Percentiles rank a stretch among this genome's conserved stretches.
These are phyloP conservation scores for Trichoderma simmonsii DNA, from an alignment of 2,329 filamentous ascomycete species.

Conservation along the genomic window DNA sequence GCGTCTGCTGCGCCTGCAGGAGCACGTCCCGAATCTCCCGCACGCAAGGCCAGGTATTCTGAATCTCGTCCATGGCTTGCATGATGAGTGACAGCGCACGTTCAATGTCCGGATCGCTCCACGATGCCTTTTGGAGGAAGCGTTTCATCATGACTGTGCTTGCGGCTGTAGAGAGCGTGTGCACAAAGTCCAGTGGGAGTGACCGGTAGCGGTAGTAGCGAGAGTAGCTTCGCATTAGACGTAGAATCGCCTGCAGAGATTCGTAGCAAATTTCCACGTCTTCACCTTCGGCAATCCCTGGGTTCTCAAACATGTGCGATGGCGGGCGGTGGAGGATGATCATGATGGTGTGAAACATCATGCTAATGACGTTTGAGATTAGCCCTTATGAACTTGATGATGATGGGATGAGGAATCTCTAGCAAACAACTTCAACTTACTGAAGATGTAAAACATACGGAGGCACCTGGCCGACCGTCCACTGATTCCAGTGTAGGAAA, in stretches of 20 bases:
- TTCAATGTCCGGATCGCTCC: slow-evolving; percentile 46
- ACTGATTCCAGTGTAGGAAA: slow-evolving; percentile 50
- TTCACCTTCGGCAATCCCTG: slow-evolving; percentile 39
- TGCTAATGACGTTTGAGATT: slow-evolving; percentile 27
- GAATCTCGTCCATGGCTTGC: slow-evolving; percentile 50
- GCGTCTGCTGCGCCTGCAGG: slow-evolving; percentile 30
- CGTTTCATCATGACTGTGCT: slow-evolving; percentile 47
- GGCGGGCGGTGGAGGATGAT: slow-evolving; percentile 51
- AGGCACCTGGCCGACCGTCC: slow-evolving; percentile 46
- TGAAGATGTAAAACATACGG: slow-evolving; percentile 47
- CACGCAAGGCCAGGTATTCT: slow-evolving; percentile 48
- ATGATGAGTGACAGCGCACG: slow-evolving; percentile 47
- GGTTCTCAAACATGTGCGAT: slow-evolving; percentile 40
- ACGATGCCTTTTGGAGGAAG: slow-evolving; percentile 38
- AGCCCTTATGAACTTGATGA: slow-evolving; percentile 13
- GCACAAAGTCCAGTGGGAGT: slow-evolving; percentile 47
- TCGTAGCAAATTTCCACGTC: slow-evolving; percentile 50
- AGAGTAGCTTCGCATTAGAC: slow-evolving; percentile 43
- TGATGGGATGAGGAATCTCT: neutral
- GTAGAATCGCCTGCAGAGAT: slow-evolving; percentile 44
- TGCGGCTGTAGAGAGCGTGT: slow-evolving; percentile 47
- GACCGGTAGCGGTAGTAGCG: slow-evolving; percentile 43
- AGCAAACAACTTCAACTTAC: slow-evolving; percentile 24
- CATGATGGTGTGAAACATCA: slow-evolving; percentile 50
- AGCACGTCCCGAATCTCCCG: slow-evolving; percentile 39